Conservation (phyloP, 2,329 filamentous ascomycete genomes). For the Diaporthe nobilis region DNA sequence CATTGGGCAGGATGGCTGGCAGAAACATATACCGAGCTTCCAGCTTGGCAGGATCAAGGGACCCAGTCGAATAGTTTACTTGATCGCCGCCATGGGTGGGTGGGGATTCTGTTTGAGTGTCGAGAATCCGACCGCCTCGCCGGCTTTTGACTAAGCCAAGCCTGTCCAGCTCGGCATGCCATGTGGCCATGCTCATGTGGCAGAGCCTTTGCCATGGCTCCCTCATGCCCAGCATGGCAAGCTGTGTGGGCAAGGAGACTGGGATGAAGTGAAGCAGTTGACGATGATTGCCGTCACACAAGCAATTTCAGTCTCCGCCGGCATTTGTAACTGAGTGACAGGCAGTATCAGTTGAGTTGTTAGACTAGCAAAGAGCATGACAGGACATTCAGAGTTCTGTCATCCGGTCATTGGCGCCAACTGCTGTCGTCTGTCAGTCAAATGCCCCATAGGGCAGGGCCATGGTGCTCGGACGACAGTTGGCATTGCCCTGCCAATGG, state of each 20-base stretch:
- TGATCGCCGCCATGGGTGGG: conserved; percentile 29
- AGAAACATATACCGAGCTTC: conserved; percentile 32
- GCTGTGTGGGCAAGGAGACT: neutral
- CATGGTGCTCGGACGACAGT: conserved; percentile 9
- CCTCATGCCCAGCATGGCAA: too few species aligned
- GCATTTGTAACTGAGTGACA: neutral
- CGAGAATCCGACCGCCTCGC: conserved; percentile 17
- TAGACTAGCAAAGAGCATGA: neutral
- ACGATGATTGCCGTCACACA: neutral
- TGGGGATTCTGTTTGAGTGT: conserved; percentile 18
- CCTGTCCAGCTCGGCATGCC: conserved; percentile 6
- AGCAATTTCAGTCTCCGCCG: neutral
- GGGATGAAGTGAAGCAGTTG: neutral
- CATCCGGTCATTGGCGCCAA: conserved; percentile 2
- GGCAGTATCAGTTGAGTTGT: neutral
- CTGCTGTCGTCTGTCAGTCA: conserved; percentile 1
- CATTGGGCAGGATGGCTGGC: conserved; percentile 15
- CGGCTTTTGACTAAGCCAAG: conserved; percentile 15
- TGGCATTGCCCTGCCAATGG: conserved; percentile 30
- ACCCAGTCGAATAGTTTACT: neutral
- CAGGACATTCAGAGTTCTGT: neutral
- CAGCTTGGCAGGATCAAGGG: conserved; percentile 19
- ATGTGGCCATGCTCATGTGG: conserved; percentile 15
- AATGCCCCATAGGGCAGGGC: neutral
- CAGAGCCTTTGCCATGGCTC: neutral